Base-by-base conservation (phyloP, 225 moss, liverwort and hornwort species). In the Asterella californica region DNA sequence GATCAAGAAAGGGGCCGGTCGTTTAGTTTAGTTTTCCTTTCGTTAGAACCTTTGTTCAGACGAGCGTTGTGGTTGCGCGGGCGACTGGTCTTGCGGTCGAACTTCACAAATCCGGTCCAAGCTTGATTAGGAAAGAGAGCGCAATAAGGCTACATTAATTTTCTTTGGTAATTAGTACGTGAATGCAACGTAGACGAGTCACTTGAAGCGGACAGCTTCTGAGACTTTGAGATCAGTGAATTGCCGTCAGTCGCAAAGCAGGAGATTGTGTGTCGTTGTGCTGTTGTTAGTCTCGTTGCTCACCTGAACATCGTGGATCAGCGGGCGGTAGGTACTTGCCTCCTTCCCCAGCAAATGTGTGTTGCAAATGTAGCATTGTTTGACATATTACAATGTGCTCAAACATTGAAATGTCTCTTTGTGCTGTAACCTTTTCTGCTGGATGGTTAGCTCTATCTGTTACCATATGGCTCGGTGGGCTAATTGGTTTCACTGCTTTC, bases 1-100 rank as follows among this genome's bases (percentile, higher is more conserved):
- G 74, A 57, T 38, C 75, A 59, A 75, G 75, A 75, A 50, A 55
- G 59, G 19, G 32, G 34, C 55, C n/a, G 17, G 53, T 48, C 32
- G 30, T 33, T 59, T 34, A 22, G 22, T 1, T 59, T 36, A 4
- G 54, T 75, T 33, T 75, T 25, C 59, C 21, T 18, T 75, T 49
- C 6, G 75, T 36, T 57, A 36, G 57, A 57, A 75, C 36, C 22
- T 18, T 4, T 59, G 6, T 24, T 21, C 32, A 24, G 34, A 32
- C 50, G 14, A 36, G 32, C 75, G 22, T 30, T 30, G 9, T 34
- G 54, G 34, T 75, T 55, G 57, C 36, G 75, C 0, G 36, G 75
- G 50, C 55, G 75, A 55, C 34, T 57, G 9, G 75, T 55, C 25
- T 37, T 57, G 53, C 0, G 6, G 25, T 74, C 17, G 52, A 52